Percentiles rank a stretch among this genome's conserved stretches.
Conservation (phyloP, 192 early-diverging fungal species). For the Radiomyces spectabilis region DNA sequence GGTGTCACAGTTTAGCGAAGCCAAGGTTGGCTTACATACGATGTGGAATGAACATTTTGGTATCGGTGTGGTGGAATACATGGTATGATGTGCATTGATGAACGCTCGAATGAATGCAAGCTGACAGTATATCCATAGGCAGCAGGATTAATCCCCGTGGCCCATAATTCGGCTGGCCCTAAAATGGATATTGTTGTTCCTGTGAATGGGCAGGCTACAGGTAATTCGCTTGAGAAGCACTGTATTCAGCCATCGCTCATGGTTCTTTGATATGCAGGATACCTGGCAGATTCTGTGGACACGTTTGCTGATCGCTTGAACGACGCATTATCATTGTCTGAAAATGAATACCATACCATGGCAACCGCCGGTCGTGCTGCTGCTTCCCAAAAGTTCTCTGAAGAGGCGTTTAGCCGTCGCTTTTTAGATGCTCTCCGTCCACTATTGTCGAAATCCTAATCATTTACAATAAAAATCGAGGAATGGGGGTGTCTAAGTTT, state of each 20-base stretch:
- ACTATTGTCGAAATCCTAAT: too few relatives aligned
- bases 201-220: conserved; percentile 29
- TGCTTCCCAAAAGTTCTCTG: conserved; percentile 68
- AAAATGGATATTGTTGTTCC: conserved; percentile 74
- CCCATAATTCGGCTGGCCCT: conserved; percentile 81
- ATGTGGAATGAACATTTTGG: conserved; percentile 99
- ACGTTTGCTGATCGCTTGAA: conserved; percentile 60
- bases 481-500: too few relatives aligned
- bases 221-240: too few relatives aligned
- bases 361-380: conserved; percentile 51
- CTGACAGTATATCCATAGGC: conserved; percentile 44
- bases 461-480: too few relatives aligned
- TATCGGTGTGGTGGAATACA: conserved; percentile 95
- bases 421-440: too few relatives aligned
- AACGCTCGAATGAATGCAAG: too few relatives aligned
- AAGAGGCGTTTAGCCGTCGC: conserved; percentile 50
- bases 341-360: conserved; percentile 36
- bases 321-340: conserved; percentile 34
- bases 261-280: conserved; percentile 40
- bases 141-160: conserved; percentile 73
- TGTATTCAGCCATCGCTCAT: too few relatives aligned
- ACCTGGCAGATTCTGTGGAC: conserved; percentile 49
- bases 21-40: conserved; percentile 84
- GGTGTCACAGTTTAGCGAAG: conserved; percentile 45
- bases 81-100: conserved; percentile 51